Percentiles rank a stretch among this genome's conserved stretches.
Evolutionary conservation across 2,329 filamentous ascomycete species (phyloP).

Genomic region (Fusarium sp.): DNA sequence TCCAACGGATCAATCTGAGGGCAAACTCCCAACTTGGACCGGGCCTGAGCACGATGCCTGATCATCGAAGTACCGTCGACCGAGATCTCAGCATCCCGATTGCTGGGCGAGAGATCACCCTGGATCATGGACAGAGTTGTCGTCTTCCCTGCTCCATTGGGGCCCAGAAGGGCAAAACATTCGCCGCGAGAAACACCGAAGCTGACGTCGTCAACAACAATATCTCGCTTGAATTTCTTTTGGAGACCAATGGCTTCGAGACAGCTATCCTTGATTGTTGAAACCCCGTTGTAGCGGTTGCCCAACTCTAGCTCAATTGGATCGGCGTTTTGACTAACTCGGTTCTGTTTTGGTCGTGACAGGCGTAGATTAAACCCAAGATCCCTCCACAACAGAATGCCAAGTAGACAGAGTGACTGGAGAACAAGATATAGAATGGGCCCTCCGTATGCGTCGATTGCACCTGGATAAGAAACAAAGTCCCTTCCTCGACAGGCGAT

Average conservation of each 20-base stretch:
- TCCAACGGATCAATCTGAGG: constrained; percentile 83
- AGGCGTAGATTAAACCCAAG: background rate
- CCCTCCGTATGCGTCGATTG: background rate
- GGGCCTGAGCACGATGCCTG: constrained; percentile 73
- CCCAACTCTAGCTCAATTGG: constrained; percentile 4
- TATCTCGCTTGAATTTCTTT: constrained; percentile 6
- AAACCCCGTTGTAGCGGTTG: background rate
- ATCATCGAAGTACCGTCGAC: constrained; percentile 78
- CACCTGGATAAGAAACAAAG: background rate
- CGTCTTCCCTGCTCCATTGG: constrained; percentile 27
- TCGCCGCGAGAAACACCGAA: constrained; percentile 7
- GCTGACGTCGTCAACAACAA: constrained; percentile 4
- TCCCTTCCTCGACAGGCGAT: background rate
- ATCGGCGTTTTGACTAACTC: background rate
- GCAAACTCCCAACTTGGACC: constrained; percentile 78
- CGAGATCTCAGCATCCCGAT: constrained; percentile 66
- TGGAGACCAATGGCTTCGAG: background rate
- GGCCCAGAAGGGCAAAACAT: constrained; percentile 20
- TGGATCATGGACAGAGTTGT: constrained; percentile 25
- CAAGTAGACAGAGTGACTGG: background rate
- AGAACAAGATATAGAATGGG: background rate
- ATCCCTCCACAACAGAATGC: background rate
- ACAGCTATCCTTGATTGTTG: background rate
- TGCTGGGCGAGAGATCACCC: constrained; percentile 15
- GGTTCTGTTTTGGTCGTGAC: background rate